These are phyloP conservation scores for Hysterangium stoloniferum DNA, from an alignment of 768 basidiomycete genomes.

Conservation along the genomic window DNA sequence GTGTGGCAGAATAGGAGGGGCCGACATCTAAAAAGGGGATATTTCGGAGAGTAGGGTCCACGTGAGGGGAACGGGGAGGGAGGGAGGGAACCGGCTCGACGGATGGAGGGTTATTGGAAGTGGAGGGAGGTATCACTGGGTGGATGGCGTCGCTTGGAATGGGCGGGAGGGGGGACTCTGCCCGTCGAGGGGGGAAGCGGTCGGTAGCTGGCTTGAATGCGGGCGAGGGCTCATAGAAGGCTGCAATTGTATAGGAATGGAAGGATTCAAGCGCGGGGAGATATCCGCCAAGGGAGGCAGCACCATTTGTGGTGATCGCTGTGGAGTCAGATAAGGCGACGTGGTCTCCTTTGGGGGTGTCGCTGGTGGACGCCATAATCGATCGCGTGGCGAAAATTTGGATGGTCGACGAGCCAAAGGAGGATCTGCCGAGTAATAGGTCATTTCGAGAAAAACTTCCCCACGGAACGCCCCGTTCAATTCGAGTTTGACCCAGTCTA, in stretches of 20 bases:
- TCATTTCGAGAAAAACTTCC: conserved; percentile 89
- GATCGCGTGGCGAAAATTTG: conserved; percentile 11
- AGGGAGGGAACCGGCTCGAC: background rate
- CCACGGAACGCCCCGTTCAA: conserved; percentile 62
- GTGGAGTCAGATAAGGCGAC: conserved; percentile 6
- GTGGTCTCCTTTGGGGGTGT: conserved; percentile 6
- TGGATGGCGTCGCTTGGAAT: background rate
- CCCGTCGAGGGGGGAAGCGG: background rate
- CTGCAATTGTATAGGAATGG: no score
- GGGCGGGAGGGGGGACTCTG: background rate
- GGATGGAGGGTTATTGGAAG: background rate
- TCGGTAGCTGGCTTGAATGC: no score
- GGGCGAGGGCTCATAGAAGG: no score
- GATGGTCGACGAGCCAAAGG: conserved; percentile 22
- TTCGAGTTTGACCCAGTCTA: conserved; percentile 66
- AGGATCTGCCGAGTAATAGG: conserved; percentile 72
- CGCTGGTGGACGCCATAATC: conserved; percentile 11
- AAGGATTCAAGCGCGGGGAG: background rate
- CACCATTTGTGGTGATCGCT: background rate
- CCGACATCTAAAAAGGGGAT: conserved; percentile 11
- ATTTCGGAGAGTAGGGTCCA: conserved; percentile 7
- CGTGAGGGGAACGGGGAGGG: background rate
- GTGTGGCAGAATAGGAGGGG: background rate
- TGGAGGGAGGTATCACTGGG: background rate
- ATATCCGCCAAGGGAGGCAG: background rate